These are phyloP conservation scores for Lineolata rhizophorae DNA, from an alignment of 495 filamentous ascomycete species.

Conservation along the genomic window DNA sequence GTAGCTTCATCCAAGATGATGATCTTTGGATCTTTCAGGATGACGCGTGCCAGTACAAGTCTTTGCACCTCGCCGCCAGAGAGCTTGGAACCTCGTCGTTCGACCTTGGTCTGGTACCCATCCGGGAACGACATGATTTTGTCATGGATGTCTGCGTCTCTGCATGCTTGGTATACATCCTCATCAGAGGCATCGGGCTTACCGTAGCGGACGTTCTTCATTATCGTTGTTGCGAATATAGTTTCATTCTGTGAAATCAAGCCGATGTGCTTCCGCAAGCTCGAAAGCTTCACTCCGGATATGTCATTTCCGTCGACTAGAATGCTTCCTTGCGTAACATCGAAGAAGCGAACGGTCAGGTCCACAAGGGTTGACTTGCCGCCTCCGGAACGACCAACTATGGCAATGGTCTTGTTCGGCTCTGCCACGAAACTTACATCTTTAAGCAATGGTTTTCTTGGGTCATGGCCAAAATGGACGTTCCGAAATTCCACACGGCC, in stretches of 20 bases:
- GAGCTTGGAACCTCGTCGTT: conserved; percentile 41
- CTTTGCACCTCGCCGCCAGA: conserved; percentile 59
- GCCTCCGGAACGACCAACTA: conserved; percentile 56
- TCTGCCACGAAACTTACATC: conserved; percentile 32
- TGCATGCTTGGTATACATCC: conserved; percentile 49
- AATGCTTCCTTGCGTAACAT: conserved; percentile 39
- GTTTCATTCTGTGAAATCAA: conserved; percentile 48
- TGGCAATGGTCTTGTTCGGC: conserved; percentile 43
- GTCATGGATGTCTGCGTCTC: conserved; percentile 27
- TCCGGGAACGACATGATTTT: conserved; percentile 28
- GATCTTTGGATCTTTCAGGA: conserved; percentile 27
- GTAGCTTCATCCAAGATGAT: conserved; percentile 35
- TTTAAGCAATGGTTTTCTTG: conserved; percentile 41
- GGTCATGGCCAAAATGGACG: conserved; percentile 51
- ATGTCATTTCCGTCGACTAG: conserved; percentile 58
- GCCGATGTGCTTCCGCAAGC: conserved; percentile 43
- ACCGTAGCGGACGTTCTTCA: conserved; percentile 54
- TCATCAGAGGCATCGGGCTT: conserved; percentile 24
- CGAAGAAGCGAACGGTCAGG: conserved; percentile 45
- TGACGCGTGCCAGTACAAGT: conserved; percentile 47
- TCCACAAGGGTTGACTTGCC: conserved; percentile 63
- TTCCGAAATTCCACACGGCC: conserved; percentile 41
- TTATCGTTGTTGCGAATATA: conserved; percentile 50
- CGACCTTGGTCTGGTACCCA: conserved; percentile 34
- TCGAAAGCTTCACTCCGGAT: conserved; percentile 38